phyloP scores from a whole-genome alignment of 2,329 filamentous ascomycete genomes.

The Microsporum audouinii region DNA sequence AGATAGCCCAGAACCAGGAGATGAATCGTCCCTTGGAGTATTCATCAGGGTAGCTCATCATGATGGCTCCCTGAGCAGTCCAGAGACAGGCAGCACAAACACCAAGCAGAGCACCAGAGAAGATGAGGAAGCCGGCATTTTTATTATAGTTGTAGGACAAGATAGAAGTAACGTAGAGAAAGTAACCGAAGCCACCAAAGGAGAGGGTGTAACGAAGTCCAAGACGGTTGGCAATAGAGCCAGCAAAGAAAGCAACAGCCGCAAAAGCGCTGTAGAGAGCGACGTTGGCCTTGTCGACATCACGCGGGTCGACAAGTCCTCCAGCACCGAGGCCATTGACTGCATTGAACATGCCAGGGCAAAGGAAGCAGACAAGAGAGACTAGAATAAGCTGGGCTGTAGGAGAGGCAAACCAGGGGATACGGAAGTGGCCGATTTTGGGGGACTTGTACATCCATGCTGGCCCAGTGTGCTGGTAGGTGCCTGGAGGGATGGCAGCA shows the following conservation, averaged over 20 bases:
- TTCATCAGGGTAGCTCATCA: conserved; percentile 76
- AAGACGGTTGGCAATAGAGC: conserved; percentile 37
- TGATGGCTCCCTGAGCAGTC: conserved; percentile 42
- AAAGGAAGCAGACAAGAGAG: conserved; percentile 58
- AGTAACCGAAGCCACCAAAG: conserved; percentile 39
- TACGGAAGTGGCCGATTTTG: conserved; percentile 42
- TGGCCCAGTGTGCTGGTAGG: conserved; percentile 8
- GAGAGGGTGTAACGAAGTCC: conserved; percentile 35
- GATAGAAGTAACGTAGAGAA: conserved; percentile 39
- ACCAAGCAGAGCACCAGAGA: conserved; percentile 40
- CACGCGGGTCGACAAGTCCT: conserved; percentile 47
- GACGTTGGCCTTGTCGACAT: conserved; percentile 55
- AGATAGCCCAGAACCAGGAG: conserved; percentile 88
- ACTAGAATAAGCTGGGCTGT: conserved; percentile 61
- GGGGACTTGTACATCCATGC: conserved; percentile 58
- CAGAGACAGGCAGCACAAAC: conserved; percentile 40
- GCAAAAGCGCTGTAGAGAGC: conserved; percentile 64
- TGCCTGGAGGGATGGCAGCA: background rate
- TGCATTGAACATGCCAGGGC: conserved; percentile 63
- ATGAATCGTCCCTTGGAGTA: conserved; percentile 77
- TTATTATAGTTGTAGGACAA: conserved; percentile 41
- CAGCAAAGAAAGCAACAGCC: conserved; percentile 52
- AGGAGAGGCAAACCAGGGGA: conserved; percentile 63
- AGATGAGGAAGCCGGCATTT: conserved; percentile 40
- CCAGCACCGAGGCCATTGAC: conserved; percentile 54